These are phyloP conservation scores for Takakia lepidozioides DNA, from an alignment of 225 moss, liverwort and hornwort genomes.

Conservation along the genomic window DNA sequence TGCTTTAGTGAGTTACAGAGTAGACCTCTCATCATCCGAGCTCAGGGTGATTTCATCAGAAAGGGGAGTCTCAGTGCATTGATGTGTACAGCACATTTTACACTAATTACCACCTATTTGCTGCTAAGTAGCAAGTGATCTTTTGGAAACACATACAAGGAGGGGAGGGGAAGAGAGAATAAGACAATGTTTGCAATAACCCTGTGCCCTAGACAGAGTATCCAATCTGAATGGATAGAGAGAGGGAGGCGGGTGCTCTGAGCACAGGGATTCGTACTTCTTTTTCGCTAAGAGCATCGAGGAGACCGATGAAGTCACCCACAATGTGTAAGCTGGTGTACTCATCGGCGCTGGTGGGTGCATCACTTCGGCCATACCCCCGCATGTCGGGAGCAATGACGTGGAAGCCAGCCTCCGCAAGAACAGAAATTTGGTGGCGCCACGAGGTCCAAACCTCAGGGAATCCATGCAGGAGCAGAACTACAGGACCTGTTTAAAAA, in stretches of 20 bases:
- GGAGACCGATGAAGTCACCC: slow-evolving; percentile 40
- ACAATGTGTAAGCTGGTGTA: slow-evolving; percentile 41
- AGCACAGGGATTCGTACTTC: slow-evolving; percentile 7
- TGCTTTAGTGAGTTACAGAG: not conserved
- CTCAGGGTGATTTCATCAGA: not conserved
- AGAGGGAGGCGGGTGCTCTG: too few relatives aligned
- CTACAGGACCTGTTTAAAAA: slow-evolving; percentile 27
- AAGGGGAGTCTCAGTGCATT: not conserved
- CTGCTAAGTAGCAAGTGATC: not conserved
- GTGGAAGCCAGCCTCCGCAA: slow-evolving; percentile 46
- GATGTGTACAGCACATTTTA: not conserved
- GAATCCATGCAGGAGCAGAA: slow-evolving; percentile 50
- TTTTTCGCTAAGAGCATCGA: slow-evolving; percentile 25
- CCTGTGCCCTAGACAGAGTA: too few relatives aligned
- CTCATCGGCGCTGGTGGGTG: slow-evolving; percentile 20
- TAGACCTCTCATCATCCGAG: not conserved
- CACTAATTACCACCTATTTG: not conserved
- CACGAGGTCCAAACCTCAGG: slow-evolving; percentile 50
- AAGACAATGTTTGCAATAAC: too few relatives aligned
- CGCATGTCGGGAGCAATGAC: slow-evolving; percentile 46
- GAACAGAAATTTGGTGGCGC: slow-evolving; percentile 40
- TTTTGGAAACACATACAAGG: not conserved
- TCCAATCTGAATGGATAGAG: too few relatives aligned
- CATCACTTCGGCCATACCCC: slow-evolving; percentile 44
- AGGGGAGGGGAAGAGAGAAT: not conserved